A percentile compares a stretch with the other conserved stretches of the same genome.
These are phyloP conservation scores for Lentinula boryana DNA, from an alignment of 768 basidiomycete species.

Conservation along the genomic window DNA sequence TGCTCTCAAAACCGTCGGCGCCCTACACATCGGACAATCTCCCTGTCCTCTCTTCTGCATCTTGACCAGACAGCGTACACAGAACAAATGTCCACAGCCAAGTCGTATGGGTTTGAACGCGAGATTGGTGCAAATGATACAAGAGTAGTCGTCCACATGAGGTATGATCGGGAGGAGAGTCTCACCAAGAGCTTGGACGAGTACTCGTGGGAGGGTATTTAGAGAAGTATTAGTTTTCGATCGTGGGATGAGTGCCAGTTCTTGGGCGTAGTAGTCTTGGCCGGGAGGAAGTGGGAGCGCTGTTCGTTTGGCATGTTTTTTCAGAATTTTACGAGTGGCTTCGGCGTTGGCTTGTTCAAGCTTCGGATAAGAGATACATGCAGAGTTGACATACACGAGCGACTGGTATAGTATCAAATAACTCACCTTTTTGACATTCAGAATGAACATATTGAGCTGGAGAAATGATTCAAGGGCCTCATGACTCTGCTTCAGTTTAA, in stretches of 20 bases:
- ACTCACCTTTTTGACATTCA: constrained; percentile 73
- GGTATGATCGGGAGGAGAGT: constrained; percentile 78
- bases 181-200: constrained; percentile 80
- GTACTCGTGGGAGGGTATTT: constrained; percentile 48
- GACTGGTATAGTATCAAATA: neutral
- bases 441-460: constrained; percentile 68
- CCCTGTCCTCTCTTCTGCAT: constrained; percentile 78
- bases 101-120: constrained; percentile 92
- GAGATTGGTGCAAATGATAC: constrained; percentile 82
- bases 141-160: constrained; percentile 77
- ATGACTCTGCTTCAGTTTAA: constrained; percentile 52
- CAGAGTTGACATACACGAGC: neutral
- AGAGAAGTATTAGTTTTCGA: constrained; percentile 9
- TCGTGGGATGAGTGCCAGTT: neutral
- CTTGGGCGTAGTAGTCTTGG: neutral
- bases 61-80: constrained; percentile 79
- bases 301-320: constrained; percentile 91
- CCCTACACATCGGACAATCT: constrained; percentile 82
- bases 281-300: constrained; percentile 57
- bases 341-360: constrained; percentile 83
- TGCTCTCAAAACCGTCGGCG: constrained; percentile 70
- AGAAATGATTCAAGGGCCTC: constrained; percentile 66
- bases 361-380: constrained; percentile 25
- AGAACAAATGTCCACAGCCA: constrained; percentile 73
- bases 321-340: constrained; percentile 88